Base-by-base conservation (phyloP, 1,139 yeast genomes). In the Hansenula lynferdii region DNA sequence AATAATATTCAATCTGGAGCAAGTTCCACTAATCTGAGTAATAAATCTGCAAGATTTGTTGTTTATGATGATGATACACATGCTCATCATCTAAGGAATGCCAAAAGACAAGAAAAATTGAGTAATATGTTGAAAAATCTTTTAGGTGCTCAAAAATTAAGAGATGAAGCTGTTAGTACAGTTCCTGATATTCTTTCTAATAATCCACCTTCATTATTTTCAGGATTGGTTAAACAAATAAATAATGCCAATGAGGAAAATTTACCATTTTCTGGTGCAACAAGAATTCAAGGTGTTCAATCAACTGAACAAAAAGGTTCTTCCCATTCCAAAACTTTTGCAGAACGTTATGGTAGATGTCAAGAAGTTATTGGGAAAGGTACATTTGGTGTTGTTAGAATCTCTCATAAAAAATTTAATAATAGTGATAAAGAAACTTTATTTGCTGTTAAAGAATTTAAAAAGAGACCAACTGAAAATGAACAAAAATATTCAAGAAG, bases 91-190 rank as follows among this genome's bases (percentile, higher is more conserved):
- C 68, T 90, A 48, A 73, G 79, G 44, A 77, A 83, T 33, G 81
- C 90, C 10, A 80, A 82, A 54, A 74, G 97, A 48, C 97, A 89
- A 60, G 97, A 90, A 56, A 89, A 87, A 57, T 68, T 90, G 35
- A 75, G 87, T 16, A 80, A 80, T 45, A 85, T 90, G 96, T 71
- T 92, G 48, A 86, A 86, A 51, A 96, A 86, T 55, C 70, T 87
- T 47, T 63, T 90, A 43, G 94, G 90, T 25, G 89, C 90, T 10
- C 84, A 84, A 52, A 85, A 82, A 57, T 69, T 85, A 27, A 69
- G 95, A 38, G 86, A 80, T 50, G 92, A 80, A 50, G 95, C 95
- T 2, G 80, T 82, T 36, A 75, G 84, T 38, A 95, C 95, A 1
- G 85, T 86, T n/a, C 94, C 95, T 1, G 85, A 81, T 45, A 64